Conservation (phyloP, 352 stramenopile species). For the Globisporangium cederbergense region DNA sequence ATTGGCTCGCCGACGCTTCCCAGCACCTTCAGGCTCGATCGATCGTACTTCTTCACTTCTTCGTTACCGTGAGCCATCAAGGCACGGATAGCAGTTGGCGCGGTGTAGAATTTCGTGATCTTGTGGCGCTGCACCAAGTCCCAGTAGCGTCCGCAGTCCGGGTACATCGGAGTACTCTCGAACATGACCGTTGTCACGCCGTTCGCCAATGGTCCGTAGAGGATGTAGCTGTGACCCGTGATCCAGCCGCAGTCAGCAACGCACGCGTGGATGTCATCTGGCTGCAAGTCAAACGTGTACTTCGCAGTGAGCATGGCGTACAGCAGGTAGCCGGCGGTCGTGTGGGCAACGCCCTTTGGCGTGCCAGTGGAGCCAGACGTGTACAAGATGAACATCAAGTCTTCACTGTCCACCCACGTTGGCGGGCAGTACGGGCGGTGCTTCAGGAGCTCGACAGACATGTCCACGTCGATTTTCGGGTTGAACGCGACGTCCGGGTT, state of each 20-base stretch:
- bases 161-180: conserved; percentile 97
- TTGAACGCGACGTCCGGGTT: conserved; percentile 73
- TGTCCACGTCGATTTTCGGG: conserved; percentile 89
- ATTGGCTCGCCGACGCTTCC: conserved; percentile 98
- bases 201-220: conserved; percentile 97
- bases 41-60: conserved; percentile 92
- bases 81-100: conserved; percentile 95
- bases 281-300: conserved; percentile 92
- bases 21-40: conserved; percentile 92
- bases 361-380: conserved; percentile 96
- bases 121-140: conserved; percentile 96
- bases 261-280: conserved; percentile 93
- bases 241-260: conserved; percentile 97
- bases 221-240: conserved; percentile 95
- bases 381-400: conserved; percentile 98
- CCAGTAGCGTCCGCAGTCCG: conserved; percentile 95
- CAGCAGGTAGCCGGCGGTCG: conserved; percentile 94
- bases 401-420: conserved; percentile 96
- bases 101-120: conserved; percentile 95
- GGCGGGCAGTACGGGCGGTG: conserved; percentile 93
- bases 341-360: conserved; percentile 95
- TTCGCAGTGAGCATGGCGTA: conserved; percentile 93
- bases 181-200: conserved; percentile 98
- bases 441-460: conserved; percentile 88
- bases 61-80: conserved; percentile 96